Percentiles rank a stretch among this genome's conserved stretches.
These are phyloP conservation scores for Biscogniauxia sp. DNA, from an alignment of 2,329 filamentous ascomycete genomes.

Conservation along the genomic window DNA sequence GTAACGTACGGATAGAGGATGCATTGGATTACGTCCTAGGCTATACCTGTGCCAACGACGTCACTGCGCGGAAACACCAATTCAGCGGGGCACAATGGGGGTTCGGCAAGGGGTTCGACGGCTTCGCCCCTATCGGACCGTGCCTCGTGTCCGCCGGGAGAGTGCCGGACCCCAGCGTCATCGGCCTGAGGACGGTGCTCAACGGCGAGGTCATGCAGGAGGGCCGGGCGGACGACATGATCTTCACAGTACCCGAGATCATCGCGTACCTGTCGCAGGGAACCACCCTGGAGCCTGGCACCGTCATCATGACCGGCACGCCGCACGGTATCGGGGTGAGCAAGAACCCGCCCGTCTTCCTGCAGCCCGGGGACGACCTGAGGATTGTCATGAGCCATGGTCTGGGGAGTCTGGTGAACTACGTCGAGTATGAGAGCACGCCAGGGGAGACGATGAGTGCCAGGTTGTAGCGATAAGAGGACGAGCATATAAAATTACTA, in stretches of 20 bases:
- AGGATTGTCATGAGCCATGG: conserved; percentile 5
- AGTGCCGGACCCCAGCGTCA: not conserved
- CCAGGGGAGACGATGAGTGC: not conserved
- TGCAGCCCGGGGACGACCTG: conserved; percentile 11
- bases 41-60: conserved; percentile 47
- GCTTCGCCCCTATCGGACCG: conserved; percentile 46
- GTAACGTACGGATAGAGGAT: conserved; percentile 37
- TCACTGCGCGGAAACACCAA: conserved; percentile 44
- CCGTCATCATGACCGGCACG: conserved; percentile 30
- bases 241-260: conserved; percentile 31
- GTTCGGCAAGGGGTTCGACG: conserved; percentile 49
- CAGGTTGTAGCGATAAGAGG: not conserved
- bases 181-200: conserved; percentile 19
- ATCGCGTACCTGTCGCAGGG: conserved; percentile 25
- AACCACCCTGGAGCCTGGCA: conserved; percentile 26
- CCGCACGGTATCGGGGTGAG: conserved; percentile 16
- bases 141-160: conserved; percentile 29
- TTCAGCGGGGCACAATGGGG: conserved; percentile 47
- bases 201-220: conserved; percentile 26
- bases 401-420: not conserved
- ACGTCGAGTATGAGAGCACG: not conserved
- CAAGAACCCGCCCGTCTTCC: conserved; percentile 8
- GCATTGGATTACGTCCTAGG: conserved; percentile 44
- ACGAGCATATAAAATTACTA: too few species aligned
- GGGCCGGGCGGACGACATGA: conserved; percentile 22